Percentiles rank a stretch among this genome's conserved stretches.
Evolutionary conservation across 441 rosid genomes (phyloP).

Genomic region (Erodium trifolium): DNA sequence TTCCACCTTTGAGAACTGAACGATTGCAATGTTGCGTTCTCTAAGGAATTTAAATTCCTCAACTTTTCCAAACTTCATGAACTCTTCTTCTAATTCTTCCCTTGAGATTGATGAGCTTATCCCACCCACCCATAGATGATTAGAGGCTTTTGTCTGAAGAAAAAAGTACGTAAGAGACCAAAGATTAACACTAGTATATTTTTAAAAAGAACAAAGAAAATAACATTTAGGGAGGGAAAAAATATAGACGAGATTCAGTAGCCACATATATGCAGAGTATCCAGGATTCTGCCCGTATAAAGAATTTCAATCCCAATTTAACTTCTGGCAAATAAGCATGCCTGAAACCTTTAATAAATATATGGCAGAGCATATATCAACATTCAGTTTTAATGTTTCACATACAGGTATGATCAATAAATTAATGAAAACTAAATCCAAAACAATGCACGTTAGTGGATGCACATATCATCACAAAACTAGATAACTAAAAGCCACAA

Average conservation of each 20-base stretch:
- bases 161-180: conserved; percentile 11
- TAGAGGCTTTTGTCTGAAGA: conserved; percentile 75
- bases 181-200: background rate
- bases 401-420: background rate
- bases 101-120: conserved; percentile 53
- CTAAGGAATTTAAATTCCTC: conserved; percentile 70
- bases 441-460: background rate
- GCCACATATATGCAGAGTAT: too few relatives aligned
- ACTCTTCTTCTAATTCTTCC: conserved; percentile 68
- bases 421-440: background rate
- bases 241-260: too few relatives aligned
- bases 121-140: conserved; percentile 90
- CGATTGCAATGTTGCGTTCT: conserved; percentile 66
- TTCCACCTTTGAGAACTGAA: conserved; percentile 54
- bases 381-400: background rate
- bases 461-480: background rate
- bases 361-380: too few relatives aligned
- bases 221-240: too few relatives aligned
- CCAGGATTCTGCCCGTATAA: too few relatives aligned
- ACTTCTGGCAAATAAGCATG: too few relatives aligned
- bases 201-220: background rate
- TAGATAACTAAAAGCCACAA: background rate
- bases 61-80: conserved; percentile 64
- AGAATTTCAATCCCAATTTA: too few relatives aligned
- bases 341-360: too few relatives aligned